phyloP scores from a whole-genome alignment of 2,329 filamentous ascomycete genomes.

The Cladobotryum protrusum region DNA sequence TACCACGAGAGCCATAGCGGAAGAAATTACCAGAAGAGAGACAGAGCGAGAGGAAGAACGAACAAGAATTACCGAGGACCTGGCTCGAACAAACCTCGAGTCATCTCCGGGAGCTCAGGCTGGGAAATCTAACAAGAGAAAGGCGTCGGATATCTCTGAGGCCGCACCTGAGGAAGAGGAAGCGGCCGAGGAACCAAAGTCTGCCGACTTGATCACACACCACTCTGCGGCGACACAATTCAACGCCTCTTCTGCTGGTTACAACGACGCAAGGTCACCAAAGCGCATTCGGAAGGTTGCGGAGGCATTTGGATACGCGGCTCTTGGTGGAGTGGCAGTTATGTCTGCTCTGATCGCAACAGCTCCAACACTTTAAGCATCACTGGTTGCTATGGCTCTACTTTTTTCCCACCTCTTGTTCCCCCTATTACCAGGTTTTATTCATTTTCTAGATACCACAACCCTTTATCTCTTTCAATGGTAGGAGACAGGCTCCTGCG shows the following conservation, averaged over 20 bases:
- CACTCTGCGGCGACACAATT: not conserved
- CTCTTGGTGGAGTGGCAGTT: conserved; percentile 33
- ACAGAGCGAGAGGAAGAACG: not conserved
- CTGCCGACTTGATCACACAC: not conserved
- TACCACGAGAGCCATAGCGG: conserved; percentile 18
- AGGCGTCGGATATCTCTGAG: conserved; percentile 23
- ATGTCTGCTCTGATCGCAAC: conserved; percentile 35
- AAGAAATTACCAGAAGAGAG: not conserved
- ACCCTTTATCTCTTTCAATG: no score
- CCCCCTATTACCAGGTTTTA: not conserved
- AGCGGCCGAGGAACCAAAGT: not conserved
- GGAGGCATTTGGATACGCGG: conserved; percentile 30
- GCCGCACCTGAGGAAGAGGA: conserved; percentile 8
- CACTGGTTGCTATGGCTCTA: no score
- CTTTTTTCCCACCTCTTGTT: not conserved
- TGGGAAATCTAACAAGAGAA: conserved; percentile 19
- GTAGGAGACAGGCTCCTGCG: not conserved
- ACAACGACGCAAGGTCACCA: conserved; percentile 12
- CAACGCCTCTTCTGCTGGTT: not conserved
- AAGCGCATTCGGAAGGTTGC: conserved; percentile 31
- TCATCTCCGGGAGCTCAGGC: not conserved
- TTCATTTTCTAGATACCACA: not conserved
- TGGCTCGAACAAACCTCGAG: not conserved
- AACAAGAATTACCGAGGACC: not conserved
- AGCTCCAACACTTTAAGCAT: conserved; percentile 22